Base-by-base conservation (phyloP, 2,329 filamentous ascomycete species). In the Hymenoscyphus fraxineus region DNA sequence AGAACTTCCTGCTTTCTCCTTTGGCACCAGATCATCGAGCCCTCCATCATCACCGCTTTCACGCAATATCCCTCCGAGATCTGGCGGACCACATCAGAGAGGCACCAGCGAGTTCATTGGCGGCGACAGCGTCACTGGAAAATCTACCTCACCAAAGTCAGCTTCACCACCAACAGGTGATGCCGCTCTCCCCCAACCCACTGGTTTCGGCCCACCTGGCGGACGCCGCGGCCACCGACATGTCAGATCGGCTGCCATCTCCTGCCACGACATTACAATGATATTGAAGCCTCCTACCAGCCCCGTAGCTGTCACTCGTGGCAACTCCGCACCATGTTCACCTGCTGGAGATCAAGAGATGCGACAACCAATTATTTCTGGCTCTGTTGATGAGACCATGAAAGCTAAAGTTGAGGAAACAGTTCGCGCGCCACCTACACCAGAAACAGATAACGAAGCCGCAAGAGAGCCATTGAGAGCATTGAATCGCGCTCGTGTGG, bases 31-130 rank as follows among this genome's bases (percentile, higher is more conserved):
- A 59, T 44, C 54, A 6, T 58, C 19, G 27, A 66, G 71, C 63
- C 60, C 59, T 73, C 63, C 76, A 73, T 13, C 72, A 15, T 83
- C 83, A 19, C 85, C 85, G 12, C 76, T 78, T 16, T 83, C 83
- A 22, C 60, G 61, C 51, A 55, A 61, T 44, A 76, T 79, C 9
- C 82, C 87, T 27, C 80, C 82, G 22, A 82, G 85, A 65, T 79
- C 83, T 27, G 78, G 79, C 38, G 78, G 79, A 38, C 87, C 88
- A 27, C 90, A 92, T 74, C 84, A 88, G 71, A 85, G 93, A 72
- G 90, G 90, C 63, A 90, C 87, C 35, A 97, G 93, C 75, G 92
- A 96, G 75, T 92, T 96, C 72, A 90, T 96, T 56, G 92, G 91
- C 44, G 90, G 90, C 6, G 89, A 89, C 69, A 78, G 78, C 55